Percentiles rank a stretch among this genome's conserved stretches.
Conservation (phyloP, 306 rosid species). For the Leucaena leucocephala region DNA sequence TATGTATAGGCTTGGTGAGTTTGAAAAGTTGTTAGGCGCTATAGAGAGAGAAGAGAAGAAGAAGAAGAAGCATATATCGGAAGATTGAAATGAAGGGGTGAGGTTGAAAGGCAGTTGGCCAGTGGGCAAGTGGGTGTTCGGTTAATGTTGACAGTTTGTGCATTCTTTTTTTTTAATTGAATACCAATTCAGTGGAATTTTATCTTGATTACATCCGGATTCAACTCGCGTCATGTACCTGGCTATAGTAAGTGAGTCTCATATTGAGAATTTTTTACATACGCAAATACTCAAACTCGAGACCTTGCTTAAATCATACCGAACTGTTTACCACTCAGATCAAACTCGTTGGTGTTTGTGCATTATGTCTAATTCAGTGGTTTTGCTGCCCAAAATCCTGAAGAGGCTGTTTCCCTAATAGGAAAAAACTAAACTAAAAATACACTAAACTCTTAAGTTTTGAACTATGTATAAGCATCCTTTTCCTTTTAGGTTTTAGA, state of each 20-base stretch:
- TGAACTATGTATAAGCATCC: neutral
- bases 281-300: too few relatives aligned
- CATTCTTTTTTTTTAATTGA: constrained; percentile 33
- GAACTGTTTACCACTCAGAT: too few relatives aligned
- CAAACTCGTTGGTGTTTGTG: too few relatives aligned
- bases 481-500: neutral
- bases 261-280: too few relatives aligned
- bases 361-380: constrained; percentile 22
- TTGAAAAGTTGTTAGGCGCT: constrained; percentile 42
- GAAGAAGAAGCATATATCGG: neutral
- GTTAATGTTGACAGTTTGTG: constrained; percentile 44
- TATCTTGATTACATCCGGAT: too few relatives aligned
- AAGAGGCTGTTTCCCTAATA: neutral
- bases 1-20: neutral
- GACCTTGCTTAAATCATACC: too few relatives aligned
- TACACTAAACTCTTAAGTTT: neutral
- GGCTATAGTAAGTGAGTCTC: too few relatives aligned
- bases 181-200: too few relatives aligned
- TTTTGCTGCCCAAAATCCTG: neutral
- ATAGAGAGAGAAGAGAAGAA: neutral
- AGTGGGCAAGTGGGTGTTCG: constrained; percentile 26
- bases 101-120: constrained; percentile 53
- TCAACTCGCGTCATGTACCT: too few relatives aligned
- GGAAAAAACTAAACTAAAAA: too few relatives aligned
- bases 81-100: neutral